Evolutionary conservation across 139 green algal genomes (phyloP).

Genomic region (Monoraphidium neglectum): DNA sequence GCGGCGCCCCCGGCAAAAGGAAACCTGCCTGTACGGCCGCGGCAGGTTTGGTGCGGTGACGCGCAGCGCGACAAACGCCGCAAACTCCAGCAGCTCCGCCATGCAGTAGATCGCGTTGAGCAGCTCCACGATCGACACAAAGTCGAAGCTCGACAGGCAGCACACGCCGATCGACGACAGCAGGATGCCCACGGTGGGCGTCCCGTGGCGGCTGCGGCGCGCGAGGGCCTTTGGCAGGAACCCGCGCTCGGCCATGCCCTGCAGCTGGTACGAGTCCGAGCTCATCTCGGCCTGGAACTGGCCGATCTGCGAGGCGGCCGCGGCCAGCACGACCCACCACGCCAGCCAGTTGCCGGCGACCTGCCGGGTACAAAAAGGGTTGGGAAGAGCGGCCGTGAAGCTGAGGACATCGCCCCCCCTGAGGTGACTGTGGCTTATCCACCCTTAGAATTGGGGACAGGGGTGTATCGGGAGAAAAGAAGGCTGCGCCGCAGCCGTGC

Average conservation of each 20-base stretch:
- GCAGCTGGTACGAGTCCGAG: conserved; percentile 88
- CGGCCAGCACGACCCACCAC: conserved; percentile 84
- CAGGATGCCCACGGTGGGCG: conserved; percentile 86
- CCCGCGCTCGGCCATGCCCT: conserved; percentile 95
- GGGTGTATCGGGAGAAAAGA: no score
- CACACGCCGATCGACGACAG: conserved; percentile 81
- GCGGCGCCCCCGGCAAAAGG: no score
- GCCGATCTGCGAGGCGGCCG: conserved; percentile 88
- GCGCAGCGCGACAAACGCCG: conserved; percentile 88
- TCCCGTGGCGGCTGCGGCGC: conserved; percentile 76
- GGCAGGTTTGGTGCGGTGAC: conserved; percentile 66
- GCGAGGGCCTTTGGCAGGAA: conserved; percentile 85
- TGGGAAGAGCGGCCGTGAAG: no score
- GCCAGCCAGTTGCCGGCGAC: conserved; percentile 88
- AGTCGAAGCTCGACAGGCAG: conserved; percentile 65
- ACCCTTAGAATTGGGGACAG: no score
- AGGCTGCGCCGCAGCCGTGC: no score
- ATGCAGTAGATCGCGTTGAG: conserved; percentile 97
- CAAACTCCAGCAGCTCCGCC: conserved; percentile 95
- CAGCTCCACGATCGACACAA: conserved; percentile 89
- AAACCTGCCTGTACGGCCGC: conserved; percentile 62
- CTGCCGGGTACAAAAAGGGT: conserved; percentile 25
- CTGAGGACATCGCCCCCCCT: no score
- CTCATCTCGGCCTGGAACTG: conserved; percentile 97
- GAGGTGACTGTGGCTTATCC: no score